Evolutionary conservation across 148 eudicot species (phyloP), one percentile per base, ranked within the genome.

Genomic region (Spergularia marina): DNA sequence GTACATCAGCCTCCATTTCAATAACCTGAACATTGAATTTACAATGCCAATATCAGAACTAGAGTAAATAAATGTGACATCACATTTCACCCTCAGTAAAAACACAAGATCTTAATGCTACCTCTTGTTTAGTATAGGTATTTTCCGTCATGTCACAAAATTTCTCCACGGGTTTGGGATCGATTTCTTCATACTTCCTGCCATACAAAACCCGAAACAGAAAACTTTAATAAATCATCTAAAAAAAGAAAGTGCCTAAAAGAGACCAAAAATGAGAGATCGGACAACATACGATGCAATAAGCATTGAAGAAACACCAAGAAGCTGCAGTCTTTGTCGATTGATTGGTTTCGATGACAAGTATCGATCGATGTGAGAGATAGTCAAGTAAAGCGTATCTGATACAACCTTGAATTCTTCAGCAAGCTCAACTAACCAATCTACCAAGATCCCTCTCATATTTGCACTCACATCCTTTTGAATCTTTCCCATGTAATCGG

Each of bases 341-440:
- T 76, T 83, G 53, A 95, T 77, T n/a, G 78, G 84, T 76, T 89
- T 90, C 23, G 47, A 23, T 0, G 98, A 95, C 58, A 95, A 71
- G 74, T 79, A 95, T 66, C 91, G 83, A 82, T 95, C 97, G 8
- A 95, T 88, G 85, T 87, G 88, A 17, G 94, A 88, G 55, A 89
- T 76, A 0, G 92, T 78, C 65, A 95, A 66, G 76, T 86, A 92
- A 57, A 95, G 88, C n/a, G 94, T 95, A 10, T 90, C 96, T 10
- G 98, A 72, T 60, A 87, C 83, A 74, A 95, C 92, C 79, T 86
- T 92, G 87, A 92, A 95, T 64, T 95, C 98, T 77, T 92, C 96
- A 40, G 94, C 89, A 77, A 95, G 96, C 74, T 95, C 98, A 10
- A 92, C 96, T 51, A 95, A 78, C 98, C 98, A 95, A 89, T 95